Evolutionary conservation across 2,329 filamentous ascomycete species (phyloP), one percentile per base, ranked within the genome.

Genomic region (Talaromyces sp.): DNA sequence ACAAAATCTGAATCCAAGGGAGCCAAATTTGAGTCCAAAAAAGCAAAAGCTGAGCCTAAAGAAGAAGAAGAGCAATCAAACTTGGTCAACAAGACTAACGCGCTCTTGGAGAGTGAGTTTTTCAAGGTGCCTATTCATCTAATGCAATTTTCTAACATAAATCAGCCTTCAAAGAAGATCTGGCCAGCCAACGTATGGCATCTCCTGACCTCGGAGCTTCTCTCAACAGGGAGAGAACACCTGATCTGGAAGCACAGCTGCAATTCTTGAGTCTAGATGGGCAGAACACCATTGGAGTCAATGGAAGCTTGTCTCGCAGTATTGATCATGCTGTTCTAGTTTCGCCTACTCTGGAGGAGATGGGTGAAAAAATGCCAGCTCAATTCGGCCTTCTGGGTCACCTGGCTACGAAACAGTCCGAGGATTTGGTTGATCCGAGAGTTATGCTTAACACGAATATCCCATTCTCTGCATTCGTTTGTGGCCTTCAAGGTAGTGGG

Each of bases 401-500:
- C 26, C 46, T 62, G 32, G 56, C 56, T 21, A 55, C 56, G 27
- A 43, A 55, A 13, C 60, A 59, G 26, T 53, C 60, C 17, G 55
- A 61, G 41, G 59, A 61, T 10, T 51, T 62, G 9, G 32, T 62
- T 26, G 60, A 62, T 19, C 60, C 60, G 14, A 49, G 60, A 19
- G 56, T 62, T 26, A 62, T 62, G 60, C 60, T 62, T 14, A 62
- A 62, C 32, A 62, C 60, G 7, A 62, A 62, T 4, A 59, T 58
- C 5, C 60, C 60, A 6, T 62, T 62, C 38, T 62, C 60, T 26
- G 60, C 60, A 11, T 88, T 88, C 67, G 83, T 88, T 21, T 88
- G 86, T 62, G 86, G 86, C 1, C 82, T 82, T 1, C 85, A 88
- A 65, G 86, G 85, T 0, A 82, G 80, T 49, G 86, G 86, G 0